phyloP scores from a whole-genome alignment of 163 green algal genomes.

The Scenedesmus sp. region DNA sequence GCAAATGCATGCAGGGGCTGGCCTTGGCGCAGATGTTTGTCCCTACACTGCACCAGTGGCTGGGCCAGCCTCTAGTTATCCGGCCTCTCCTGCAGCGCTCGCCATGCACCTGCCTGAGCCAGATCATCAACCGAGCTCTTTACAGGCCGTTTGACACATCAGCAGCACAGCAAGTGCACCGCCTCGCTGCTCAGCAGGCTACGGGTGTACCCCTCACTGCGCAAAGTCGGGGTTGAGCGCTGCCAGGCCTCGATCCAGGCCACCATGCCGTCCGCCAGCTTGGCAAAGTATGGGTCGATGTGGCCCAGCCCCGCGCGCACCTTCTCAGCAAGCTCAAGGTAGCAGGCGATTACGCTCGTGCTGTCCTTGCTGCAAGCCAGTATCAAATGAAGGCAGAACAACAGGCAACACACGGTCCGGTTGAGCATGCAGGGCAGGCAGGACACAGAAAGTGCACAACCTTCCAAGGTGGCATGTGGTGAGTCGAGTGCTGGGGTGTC shows the following conservation, averaged over 20 bases:
- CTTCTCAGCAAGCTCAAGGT: conserved; percentile 91
- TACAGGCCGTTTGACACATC: no score
- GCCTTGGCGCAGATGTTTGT: no score
- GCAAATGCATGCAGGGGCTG: no score
- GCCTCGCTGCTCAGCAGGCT: no score
- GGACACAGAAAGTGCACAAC: neutral
- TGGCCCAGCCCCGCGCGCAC: conserved; percentile 82
- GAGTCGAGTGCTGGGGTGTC: no score
- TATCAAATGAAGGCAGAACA: neutral
- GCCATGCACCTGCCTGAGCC: no score
- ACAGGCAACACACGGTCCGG: neutral
- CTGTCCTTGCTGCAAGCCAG: conserved; percentile 63
- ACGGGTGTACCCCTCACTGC: neutral
- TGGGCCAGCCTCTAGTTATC: no score
- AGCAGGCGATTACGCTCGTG: conserved; percentile 77
- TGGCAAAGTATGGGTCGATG: conserved; percentile 96
- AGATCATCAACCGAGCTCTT: no score
- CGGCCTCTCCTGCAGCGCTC: no score
- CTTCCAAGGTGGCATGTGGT: no score
- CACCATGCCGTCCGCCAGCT: conserved; percentile 94
- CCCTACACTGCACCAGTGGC: no score
- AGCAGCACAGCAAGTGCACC: no score
- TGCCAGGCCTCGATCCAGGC: conserved; percentile 92
- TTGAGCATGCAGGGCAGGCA: neutral
- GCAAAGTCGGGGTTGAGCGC: conserved; percentile 60